Conservation (phyloP, 2,329 filamentous ascomycete species). For the Rhynchosporium secalis region DNA sequence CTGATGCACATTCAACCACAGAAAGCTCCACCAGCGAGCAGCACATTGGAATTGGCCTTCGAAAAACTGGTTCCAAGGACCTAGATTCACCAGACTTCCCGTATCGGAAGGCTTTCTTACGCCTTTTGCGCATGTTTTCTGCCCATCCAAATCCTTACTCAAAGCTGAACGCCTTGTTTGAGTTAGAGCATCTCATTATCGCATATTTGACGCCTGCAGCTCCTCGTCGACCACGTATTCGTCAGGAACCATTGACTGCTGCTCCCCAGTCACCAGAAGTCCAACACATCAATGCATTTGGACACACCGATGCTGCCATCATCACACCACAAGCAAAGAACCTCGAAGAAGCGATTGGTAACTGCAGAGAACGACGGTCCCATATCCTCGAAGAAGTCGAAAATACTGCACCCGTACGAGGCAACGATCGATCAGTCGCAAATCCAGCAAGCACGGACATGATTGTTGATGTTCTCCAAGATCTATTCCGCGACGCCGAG, state of each 20-base stretch:
- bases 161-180: slow-evolving; percentile 80
- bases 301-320: slow-evolving; percentile 29
- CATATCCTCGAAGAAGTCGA: slow-evolving; percentile 51
- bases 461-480: slow-evolving; percentile 66
- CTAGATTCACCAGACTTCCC: slow-evolving; percentile 61
- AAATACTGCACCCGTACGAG: slow-evolving; percentile 66
- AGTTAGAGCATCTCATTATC: slow-evolving; percentile 79
- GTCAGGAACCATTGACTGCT: slow-evolving; percentile 34
- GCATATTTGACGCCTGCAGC: slow-evolving; percentile 65
- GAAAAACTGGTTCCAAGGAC: slow-evolving; percentile 35
- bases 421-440: slow-evolving; percentile 72
- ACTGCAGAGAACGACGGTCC: slow-evolving; percentile 66
- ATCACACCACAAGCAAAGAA: slow-evolving; percentile 45
- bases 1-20: slow-evolving; percentile 31
- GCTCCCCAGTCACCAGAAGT: slow-evolving; percentile 59
- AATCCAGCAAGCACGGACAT: slow-evolving; percentile 44
- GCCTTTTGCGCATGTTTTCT: slow-evolving; percentile 81
- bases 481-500: slow-evolving; percentile 65
- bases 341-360: slow-evolving; percentile 68
- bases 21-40: slow-evolving; percentile 38
- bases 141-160: slow-evolving; percentile 84
- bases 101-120: slow-evolving; percentile 76
- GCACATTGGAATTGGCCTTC: slow-evolving; percentile 19
- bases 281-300: slow-evolving; percentile 37
- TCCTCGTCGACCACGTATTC: slow-evolving; percentile 38